Base-by-base conservation (phyloP, 2,329 filamentous ascomycete genomes). In the Verticillium longisporum region DNA sequence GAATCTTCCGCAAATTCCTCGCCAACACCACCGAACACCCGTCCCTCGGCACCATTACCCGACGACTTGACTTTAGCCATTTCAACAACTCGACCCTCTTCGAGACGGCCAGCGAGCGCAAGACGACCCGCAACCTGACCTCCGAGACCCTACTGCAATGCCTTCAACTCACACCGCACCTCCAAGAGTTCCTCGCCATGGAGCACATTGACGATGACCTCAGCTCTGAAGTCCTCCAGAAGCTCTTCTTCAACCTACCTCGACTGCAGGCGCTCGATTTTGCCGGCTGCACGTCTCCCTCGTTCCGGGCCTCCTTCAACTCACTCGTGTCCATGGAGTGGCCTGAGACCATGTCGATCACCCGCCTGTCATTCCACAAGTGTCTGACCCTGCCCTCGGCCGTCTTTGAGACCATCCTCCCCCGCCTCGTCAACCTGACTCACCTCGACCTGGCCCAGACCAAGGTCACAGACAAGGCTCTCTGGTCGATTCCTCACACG, bases 361-460 rank as follows among this genome's bases (percentile, higher is more conserved):
- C 83, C 64, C 84, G 89, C 32, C 72, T 95, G 15, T 91, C 89
- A 36, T 80, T 95, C 60, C 91, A 95, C 75, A 90, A 91, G 77
- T 93, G 90, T 72, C 84, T 88, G 64, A 88, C 85, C 57, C 80
- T 95, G 4, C 83, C 89, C 2, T 78, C 88, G 1, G 74, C 80
- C 0, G 82, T 89, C 55, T 92, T 90, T 68, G 87, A 90, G 68
- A 80, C 78, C 2, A 77, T 94, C 15, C 78, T 95, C 11, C 88
- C 90, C n/a, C 84, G 85, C n/a, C 78, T 94, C 56, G 72, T 78
- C 32, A 80, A 83, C 60, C 77, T 92, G 60, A 94, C 90, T 1
- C 90, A 93, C 70, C 83, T 95, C 41, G 91, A 95, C 69, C 80
- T 93, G n/a, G 85, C 88, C 10, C 89, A 90, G 66, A 93, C 90